phyloP scores from a whole-genome alignment of 495 filamentous ascomycete species.

The Podospora sp. region DNA sequence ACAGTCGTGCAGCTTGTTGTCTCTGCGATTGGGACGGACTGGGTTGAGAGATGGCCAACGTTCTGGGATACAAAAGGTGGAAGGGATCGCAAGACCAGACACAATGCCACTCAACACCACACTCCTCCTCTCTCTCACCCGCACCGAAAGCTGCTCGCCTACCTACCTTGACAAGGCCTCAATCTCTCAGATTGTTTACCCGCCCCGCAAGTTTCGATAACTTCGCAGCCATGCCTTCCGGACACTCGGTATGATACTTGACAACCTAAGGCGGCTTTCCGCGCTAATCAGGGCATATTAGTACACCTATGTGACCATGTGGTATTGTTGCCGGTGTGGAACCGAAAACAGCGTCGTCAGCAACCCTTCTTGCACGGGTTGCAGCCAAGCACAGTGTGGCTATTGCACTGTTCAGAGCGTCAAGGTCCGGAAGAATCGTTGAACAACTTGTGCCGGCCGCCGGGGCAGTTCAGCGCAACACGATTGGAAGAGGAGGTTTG shows the following conservation, averaged over 20 bases:
- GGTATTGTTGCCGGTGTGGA: background rate
- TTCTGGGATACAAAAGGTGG: background rate
- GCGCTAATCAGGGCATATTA: too few relatives aligned
- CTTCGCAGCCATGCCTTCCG: background rate
- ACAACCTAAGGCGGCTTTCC: background rate
- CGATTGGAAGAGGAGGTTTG: background rate
- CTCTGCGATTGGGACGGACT: background rate
- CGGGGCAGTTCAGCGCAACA: background rate
- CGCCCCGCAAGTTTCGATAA: background rate
- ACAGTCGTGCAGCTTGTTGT: background rate
- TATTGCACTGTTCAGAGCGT: background rate
- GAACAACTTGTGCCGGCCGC: background rate
- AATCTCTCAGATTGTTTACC: too few relatives aligned
- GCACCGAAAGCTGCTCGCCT: too few relatives aligned
- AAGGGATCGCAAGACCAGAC: too few relatives aligned
- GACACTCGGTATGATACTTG: background rate
- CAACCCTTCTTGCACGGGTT: constrained; percentile 1
- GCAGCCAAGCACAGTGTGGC: background rate
- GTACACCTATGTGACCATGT: background rate
- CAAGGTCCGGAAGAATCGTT: background rate
- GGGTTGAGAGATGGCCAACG: too few relatives aligned
- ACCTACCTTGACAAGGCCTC: too few relatives aligned
- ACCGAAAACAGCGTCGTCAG: background rate
- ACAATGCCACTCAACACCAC: too few relatives aligned
- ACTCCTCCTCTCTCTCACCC: too few relatives aligned